Base-by-base conservation (phyloP, 768 basidiomycete species). In the Pleurotus tuoliensis region DNA sequence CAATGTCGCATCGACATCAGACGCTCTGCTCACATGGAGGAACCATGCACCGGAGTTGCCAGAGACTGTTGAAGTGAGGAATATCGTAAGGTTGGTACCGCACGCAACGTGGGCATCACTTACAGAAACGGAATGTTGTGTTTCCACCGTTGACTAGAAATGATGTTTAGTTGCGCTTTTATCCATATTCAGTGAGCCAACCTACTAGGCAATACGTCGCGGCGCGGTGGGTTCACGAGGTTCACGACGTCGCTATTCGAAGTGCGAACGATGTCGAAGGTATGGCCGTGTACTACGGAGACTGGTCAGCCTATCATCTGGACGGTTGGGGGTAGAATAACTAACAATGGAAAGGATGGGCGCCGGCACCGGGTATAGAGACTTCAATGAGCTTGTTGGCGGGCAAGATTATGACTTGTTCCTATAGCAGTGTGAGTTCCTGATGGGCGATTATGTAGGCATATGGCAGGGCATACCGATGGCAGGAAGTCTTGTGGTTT, bases 21-120 rank as follows among this genome's bases (percentile, higher is more conserved):
- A 75, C 73, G 73, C 73, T 44, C n/a, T 18, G 13, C 51, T 40
- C 22, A 53, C 51, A 54, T 78, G 77, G 48, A 79, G 68, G 69
- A 79, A 75, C 79, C 82, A 84, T 5, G 80, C 78, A 20, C 86
- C 87, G 0, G 87, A 73, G 68, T 87, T 88, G 58, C 83, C 80
- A 38, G 63, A 66, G 62, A 64, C 60, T 61, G 27, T 37, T 6
- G 9, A 24, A 43, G 15, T 15, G 5, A 37, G 41, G 13, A 44
- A 18, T 34, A 44, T 25, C 9, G 22, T 16, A 45, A 30, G 39
- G 47, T 48, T 4, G 11, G 13, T 24, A 12, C 1, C 6, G 39
- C 46, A 20, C 16, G 15, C 18, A 53, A 5, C 13, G 27, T 15
- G 37, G 27, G 44, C 9, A 20, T 18, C 16, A 62, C 64, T 18